Evolutionary conservation across 306 rosid species (phyloP), one percentile per base, ranked within the genome.

Genomic region (Argentina anserina): DNA sequence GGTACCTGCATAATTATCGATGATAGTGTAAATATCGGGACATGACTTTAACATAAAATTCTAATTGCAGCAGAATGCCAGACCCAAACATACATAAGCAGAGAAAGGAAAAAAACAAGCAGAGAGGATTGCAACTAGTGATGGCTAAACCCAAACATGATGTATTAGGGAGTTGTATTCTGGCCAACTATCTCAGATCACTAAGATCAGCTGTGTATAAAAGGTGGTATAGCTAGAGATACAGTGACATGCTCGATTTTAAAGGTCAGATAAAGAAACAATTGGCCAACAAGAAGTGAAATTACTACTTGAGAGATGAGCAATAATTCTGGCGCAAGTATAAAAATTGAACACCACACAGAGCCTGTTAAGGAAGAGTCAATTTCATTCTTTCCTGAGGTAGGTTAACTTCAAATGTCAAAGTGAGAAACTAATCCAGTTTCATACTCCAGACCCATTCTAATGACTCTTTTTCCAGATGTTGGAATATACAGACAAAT

Each of bases 1-100:
- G 93, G 80, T 91, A 94, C 99, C 99, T 94, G 40, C 47, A 76
- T 63, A 23, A 55, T 36, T 31, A 21, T 28, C 36, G 68, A 68
- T 42, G 36, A 12, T 41, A 0, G 28, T 23, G 25, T 9, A 73
- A 77, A 1, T 21, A 1, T 80, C 33, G 52, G 52, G 26, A 8
- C 73, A 77, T 65, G n/a, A n/a, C n/a, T n/a, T n/a, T n/a, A n/a
- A n/a, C n/a, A n/a, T n/a, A n/a, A n/a, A n/a, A n/a, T n/a, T n/a
- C n/a, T n/a, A n/a, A n/a, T n/a, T n/a, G n/a, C n/a, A n/a, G n/a
- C n/a, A n/a, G n/a, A n/a, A n/a, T n/a, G n/a, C 58, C 39, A 29
- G 28, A 67, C 41, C 7, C 7, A 47, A 15, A 4, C 6, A 47
- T 6, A 46, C 6, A 26, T 34, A 8, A 9, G 56, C 55, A 17